phyloP scores from a whole-genome alignment of 768 basidiomycete species.

The Suillus bovinus region DNA sequence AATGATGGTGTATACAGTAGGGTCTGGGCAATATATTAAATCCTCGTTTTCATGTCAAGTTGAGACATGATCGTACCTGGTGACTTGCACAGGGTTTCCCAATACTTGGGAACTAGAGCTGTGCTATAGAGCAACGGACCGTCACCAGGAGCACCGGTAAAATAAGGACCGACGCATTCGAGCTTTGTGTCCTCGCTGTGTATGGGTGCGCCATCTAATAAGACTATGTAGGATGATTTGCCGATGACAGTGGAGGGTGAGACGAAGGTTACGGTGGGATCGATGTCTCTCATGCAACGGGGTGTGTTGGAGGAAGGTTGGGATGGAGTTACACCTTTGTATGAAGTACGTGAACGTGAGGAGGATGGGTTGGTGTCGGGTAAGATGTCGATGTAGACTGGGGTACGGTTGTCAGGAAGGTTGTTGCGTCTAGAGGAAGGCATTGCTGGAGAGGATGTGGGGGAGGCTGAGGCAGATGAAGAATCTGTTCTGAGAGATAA shows the following conservation, averaged over 20 bases:
- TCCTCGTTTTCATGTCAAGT: slow-evolving; percentile 18
- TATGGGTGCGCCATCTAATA: slow-evolving; percentile 46
- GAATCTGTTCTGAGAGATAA: slow-evolving; percentile 28
- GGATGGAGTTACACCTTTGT: neutral
- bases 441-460: slow-evolving; percentile 21
- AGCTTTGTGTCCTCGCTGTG: slow-evolving; percentile 50
- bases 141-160: slow-evolving; percentile 28
- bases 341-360: neutral
- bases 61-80: slow-evolving; percentile 39
- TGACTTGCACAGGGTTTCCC: slow-evolving; percentile 57
- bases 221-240: slow-evolving; percentile 56
- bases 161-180: slow-evolving; percentile 33
- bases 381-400: slow-evolving; percentile 36
- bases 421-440: slow-evolving; percentile 23
- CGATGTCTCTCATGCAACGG: slow-evolving; percentile 58
- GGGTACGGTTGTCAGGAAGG: slow-evolving; percentile 27
- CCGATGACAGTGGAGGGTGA: slow-evolving; percentile 50
- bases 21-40: slow-evolving; percentile 45
- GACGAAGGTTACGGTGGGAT: slow-evolving; percentile 66
- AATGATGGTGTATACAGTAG: slow-evolving; percentile 62
- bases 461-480: slow-evolving; percentile 22
- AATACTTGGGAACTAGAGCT: slow-evolving; percentile 61
- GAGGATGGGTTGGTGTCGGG: slow-evolving; percentile 19
- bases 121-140: slow-evolving; percentile 56
- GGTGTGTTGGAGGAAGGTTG: slow-evolving; percentile 31